phyloP scores from a whole-genome alignment of 140 eudicot species.

The Artemisia princeps region DNA sequence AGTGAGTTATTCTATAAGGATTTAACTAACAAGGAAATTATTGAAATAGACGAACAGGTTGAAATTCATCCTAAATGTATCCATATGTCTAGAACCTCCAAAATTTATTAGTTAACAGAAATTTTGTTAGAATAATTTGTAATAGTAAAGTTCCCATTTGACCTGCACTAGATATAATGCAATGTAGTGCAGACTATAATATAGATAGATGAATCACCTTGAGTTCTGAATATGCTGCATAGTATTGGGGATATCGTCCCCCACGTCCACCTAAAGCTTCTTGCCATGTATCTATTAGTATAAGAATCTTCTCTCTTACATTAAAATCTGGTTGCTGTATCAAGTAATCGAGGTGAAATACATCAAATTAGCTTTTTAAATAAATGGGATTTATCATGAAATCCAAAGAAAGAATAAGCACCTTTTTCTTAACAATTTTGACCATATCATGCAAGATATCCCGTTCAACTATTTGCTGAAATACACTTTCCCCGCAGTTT shows the following conservation, averaged over 20 bases:
- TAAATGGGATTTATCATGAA: no score
- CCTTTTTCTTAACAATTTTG: constrained; percentile 91
- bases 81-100: no score
- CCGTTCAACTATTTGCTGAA: constrained; percentile 75
- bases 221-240: constrained; percentile 69
- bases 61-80: no score
- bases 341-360: no score
- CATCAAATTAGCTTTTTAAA: no score
- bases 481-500: constrained; percentile 70
- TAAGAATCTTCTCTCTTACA: constrained; percentile 79
- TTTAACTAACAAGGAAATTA: no score
- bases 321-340: constrained; percentile 67
- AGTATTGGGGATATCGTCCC: constrained; percentile 80
- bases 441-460: constrained; percentile 90
- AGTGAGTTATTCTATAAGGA: no score
- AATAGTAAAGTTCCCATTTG: no score
- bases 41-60: no score
- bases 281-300: constrained; percentile 89
- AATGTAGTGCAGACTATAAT: not conserved
- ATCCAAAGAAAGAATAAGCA: constrained; percentile 8
- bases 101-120: no score
- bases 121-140: no score
- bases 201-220: constrained; percentile 44
- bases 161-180: not conserved
- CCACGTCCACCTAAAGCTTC: constrained; percentile 88